Conservation (phyloP, 2,329 filamentous ascomycete species). For the Remersonia thermophila region DNA sequence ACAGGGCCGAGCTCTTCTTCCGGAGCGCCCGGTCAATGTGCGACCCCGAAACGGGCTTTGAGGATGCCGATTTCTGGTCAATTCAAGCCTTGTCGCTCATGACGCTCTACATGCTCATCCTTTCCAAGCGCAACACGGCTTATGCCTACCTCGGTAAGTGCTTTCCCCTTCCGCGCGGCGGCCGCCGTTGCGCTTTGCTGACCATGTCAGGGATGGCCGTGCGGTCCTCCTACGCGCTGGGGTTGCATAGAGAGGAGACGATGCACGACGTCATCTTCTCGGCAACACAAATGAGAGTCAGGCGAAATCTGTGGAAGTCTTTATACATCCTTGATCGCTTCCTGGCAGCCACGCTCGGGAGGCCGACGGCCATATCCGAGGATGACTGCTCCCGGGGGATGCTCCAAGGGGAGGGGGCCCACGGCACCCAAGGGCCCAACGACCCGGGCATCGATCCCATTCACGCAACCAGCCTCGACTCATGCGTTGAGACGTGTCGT, state of each 20-base stretch:
- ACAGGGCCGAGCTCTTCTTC: constrained; percentile 52
- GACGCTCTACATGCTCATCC: constrained; percentile 49
- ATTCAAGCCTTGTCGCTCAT: constrained; percentile 52
- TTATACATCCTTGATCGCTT: constrained; percentile 54
- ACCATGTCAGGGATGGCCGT: constrained; percentile 44
- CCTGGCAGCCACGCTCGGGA: constrained; percentile 48
- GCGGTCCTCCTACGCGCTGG: constrained; percentile 48
- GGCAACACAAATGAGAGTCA: constrained; percentile 30
- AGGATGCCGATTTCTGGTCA: constrained; percentile 52
- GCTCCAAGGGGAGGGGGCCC: constrained; percentile 26
- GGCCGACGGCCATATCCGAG: constrained; percentile 49
- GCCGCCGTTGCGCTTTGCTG: too few species aligned
- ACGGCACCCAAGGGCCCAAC: constrained; percentile 17
- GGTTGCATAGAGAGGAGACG: constrained; percentile 49
- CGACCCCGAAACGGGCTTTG: constrained; percentile 35
- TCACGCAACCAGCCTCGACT: constrained; percentile 32
- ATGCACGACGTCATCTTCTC: constrained; percentile 36
- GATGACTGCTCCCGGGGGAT: constrained; percentile 42
- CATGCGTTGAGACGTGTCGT: constrained; percentile 44
- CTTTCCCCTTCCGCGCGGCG: background rate
- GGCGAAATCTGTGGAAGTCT: constrained; percentile 51
- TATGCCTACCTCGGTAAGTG: constrained; percentile 46
- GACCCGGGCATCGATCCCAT: constrained; percentile 10
- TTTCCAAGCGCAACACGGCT: constrained; percentile 50
- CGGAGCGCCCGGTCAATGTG: constrained; percentile 42